Evolutionary conservation across 345 rosid genomes (phyloP).

Genomic region (Ricinus communis): DNA sequence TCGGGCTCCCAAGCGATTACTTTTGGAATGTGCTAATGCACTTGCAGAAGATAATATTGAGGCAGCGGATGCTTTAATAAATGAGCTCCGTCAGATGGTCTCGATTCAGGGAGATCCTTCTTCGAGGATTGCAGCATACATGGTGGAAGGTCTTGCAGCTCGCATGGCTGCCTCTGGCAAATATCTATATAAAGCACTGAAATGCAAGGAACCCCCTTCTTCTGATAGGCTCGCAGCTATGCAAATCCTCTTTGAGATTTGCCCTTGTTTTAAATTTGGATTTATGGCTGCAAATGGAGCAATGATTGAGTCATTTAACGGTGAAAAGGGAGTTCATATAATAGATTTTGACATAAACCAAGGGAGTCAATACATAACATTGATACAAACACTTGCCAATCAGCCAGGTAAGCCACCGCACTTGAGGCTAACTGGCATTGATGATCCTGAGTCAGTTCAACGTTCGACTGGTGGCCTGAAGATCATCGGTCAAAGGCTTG

Average conservation of each 20-base stretch:
- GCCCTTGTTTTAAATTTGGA: slow-evolving; percentile 97
- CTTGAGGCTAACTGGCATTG: slow-evolving; percentile 84
- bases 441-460: slow-evolving; percentile 96
- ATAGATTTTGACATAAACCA: slow-evolving; percentile 92
- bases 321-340: slow-evolving; percentile 73
- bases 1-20: slow-evolving; percentile 62
- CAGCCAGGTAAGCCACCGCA: slow-evolving; percentile 48
- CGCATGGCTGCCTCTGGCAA: slow-evolving; percentile 90
- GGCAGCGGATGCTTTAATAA: slow-evolving; percentile 63
- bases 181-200: slow-evolving; percentile 76
- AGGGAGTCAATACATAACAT: slow-evolving; percentile 88
- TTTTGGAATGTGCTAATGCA: slow-evolving; percentile 70
- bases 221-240: slow-evolving; percentile 94
- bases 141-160: slow-evolving; percentile 98
- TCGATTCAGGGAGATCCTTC: slow-evolving; percentile 96
- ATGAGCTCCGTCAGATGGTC: slow-evolving; percentile 71
- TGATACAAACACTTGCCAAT: slow-evolving; percentile 66
- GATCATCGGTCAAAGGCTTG: slow-evolving; percentile 81
- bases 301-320: slow-evolving; percentile 70
- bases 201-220: slow-evolving; percentile 97
- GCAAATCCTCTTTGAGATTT: slow-evolving; percentile 95
- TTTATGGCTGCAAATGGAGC: slow-evolving; percentile 91
- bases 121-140: slow-evolving; percentile 93
- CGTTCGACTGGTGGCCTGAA: slow-evolving; percentile 72
- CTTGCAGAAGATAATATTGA: slow-evolving; percentile 64